Evolutionary conservation across 1,139 yeast genomes (phyloP).

Genomic region (Suhomyces taliae): DNA sequence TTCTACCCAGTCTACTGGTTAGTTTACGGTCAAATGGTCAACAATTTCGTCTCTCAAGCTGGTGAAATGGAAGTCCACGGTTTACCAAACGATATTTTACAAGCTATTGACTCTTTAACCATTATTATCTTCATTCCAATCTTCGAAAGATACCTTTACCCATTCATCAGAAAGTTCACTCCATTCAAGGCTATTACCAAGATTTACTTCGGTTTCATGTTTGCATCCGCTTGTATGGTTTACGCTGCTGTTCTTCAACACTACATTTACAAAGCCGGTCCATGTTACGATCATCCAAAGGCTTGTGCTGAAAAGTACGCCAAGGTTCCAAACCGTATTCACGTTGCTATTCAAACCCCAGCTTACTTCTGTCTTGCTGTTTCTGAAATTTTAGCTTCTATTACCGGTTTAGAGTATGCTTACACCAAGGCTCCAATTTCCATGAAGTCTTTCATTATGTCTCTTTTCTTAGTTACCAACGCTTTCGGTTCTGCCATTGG

Average conservation of each 20-base stretch:
- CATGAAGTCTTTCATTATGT: slow-evolving; percentile 68
- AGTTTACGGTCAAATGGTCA: slow-evolving; percentile 65
- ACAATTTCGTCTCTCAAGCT: slow-evolving; percentile 65
- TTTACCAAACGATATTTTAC: slow-evolving; percentile 66
- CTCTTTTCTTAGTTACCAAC: slow-evolving; percentile 58
- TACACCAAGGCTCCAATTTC: slow-evolving; percentile 67
- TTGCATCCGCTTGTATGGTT: slow-evolving; percentile 69
- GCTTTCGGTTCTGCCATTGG: slow-evolving; percentile 74
- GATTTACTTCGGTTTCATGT: slow-evolving; percentile 72
- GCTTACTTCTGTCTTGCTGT: slow-evolving; percentile 62
- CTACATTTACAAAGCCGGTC: slow-evolving; percentile 68
- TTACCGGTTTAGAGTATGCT: slow-evolving; percentile 69
- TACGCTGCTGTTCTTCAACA: slow-evolving; percentile 83
- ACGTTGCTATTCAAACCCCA: slow-evolving; percentile 64
- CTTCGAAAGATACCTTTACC: slow-evolving; percentile 54
- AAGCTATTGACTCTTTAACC: slow-evolving; percentile 61
- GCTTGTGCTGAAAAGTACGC: slow-evolving; percentile 29
- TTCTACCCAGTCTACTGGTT: slow-evolving; percentile 69
- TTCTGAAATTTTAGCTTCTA: slow-evolving; percentile 64
- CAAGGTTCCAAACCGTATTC: slow-evolving; percentile 50
- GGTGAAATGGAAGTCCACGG: slow-evolving; percentile 64
- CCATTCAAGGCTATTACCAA: slow-evolving; percentile 70
- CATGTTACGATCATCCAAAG: slow-evolving; percentile 68
- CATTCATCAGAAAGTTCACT: slow-evolving; percentile 53
- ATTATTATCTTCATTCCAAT: slow-evolving; percentile 64